Base-by-base conservation (phyloP, 495 filamentous ascomycete species). In the Podospora australis region DNA sequence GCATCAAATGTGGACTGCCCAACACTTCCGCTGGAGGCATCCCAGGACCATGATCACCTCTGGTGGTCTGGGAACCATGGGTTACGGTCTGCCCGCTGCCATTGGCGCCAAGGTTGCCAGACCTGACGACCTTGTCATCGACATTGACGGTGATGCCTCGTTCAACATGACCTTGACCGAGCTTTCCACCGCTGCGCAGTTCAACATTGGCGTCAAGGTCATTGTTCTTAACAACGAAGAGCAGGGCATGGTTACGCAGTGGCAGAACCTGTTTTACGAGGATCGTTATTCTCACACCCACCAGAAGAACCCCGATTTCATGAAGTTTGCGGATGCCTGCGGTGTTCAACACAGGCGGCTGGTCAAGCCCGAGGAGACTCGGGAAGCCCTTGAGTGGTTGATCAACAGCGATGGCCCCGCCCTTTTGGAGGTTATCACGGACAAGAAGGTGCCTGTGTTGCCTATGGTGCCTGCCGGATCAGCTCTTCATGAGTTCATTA, bases 1-100 rank as follows among this genome's bases (percentile, higher is more conserved):
- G 63, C 90, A 96, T 64, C 91, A 96, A 70, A 96, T 97, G 91
- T 96, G 91, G 91, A 73, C 86, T 6, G 90, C 89, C 7, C 89
- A 97, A 69, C 88, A 95, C 67, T 97, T 86, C 74, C 81, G 88
- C 45, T 97, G 90, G 90, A 75, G 85, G 29, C 67, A 88, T 54
- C 88, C 89, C 19, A 80, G 90, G 30, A 85, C 87, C 44, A 86
- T 95, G 81, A 81, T 95, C 65, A 91, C 90, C 11, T 95, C 88
- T 9, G 90, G 90, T 59, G 88, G 90, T 52, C 78, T 95, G 10
- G 91, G 91, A 39, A 97, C 91, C 9, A 96, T 97, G 91, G 91
- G 91, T 40, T 97, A 75, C 68, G 91, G 91, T 48, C 81, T 96
- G 26, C 91, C 91, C 10, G 86, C 88, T 2, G 87, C 91, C 44